Base-by-base conservation (phyloP, 179 eudicot species). In the Patellifolia procumbens region DNA sequence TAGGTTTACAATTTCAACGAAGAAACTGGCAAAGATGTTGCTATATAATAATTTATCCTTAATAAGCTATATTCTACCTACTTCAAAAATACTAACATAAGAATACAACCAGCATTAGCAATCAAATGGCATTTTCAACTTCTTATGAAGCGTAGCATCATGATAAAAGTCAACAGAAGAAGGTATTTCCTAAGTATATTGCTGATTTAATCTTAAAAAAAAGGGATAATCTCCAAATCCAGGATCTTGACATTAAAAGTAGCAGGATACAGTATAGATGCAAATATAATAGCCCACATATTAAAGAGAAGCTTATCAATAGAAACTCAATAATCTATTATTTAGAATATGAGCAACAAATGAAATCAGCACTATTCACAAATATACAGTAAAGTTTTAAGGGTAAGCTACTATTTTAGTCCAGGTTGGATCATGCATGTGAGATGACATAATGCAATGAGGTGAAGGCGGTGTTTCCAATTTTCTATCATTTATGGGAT, bases 81-180 rank as follows among this genome's bases (percentile, higher is more conserved):
- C 60, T 72, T 74, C 45, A 76, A 76, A 59, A 76, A 51, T 69
- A 69, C 29, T 80, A 70, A 75, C 72, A 60, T 49, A 58, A 67
- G 24, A 62, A 53, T 60, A 77, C 61, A 63, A 68, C 73, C 39
- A 71, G 43, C 56, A 76, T 63, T 29, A 70, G 43, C 66, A 71
- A 56, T 51, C 73, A 72, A 64, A 48, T 53, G 56, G 69, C n/a
- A 22, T 43, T 65, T 65, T 58, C 10, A 46, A 32, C 55, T 56
- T 19, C 26, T n/a, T 63, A 22, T 78, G 62, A 28, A 70, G 71
- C 70, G 29, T 39, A 16, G 56, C n/a, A 29, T 56, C 58, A 71
- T 34, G 19, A 67, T 6, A 39, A 10, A 43, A 74, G 70, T 28
- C 19, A 59, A 42, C 37, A 42, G 17, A 39, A 8, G 16, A n/a